Conservation (phyloP, 306 rosid genomes). For the Senna tora region DNA sequence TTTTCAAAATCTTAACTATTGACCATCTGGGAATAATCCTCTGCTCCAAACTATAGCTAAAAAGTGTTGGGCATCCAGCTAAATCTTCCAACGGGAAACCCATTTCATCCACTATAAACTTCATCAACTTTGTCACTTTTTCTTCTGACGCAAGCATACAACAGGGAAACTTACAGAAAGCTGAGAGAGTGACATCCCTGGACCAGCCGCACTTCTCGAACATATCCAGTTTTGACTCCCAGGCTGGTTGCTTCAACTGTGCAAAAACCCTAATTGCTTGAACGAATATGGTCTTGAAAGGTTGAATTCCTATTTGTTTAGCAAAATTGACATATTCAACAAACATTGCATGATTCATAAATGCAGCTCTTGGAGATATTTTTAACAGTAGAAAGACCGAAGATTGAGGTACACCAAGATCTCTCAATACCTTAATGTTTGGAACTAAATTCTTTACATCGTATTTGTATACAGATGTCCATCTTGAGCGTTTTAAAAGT, state of each 20-base stretch:
- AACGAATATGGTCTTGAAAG: too few relatives aligned
- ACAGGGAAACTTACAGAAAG: conserved; percentile 32
- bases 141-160: conserved; percentile 16
- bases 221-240: conserved; percentile 19
- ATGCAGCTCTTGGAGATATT: background rate
- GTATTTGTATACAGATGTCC: background rate
- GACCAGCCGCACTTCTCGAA: conserved; percentile 37
- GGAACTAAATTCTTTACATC: background rate
- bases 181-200: conserved; percentile 19
- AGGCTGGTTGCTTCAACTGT: too few relatives aligned
- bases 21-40: too few relatives aligned
- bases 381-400: background rate
- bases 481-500: background rate
- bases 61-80: conserved; percentile 3
- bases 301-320: background rate
- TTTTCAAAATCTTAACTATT: too few relatives aligned
- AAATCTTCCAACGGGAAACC: conserved; percentile 28
- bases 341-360: background rate
- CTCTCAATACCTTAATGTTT: background rate
- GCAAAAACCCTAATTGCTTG: too few relatives aligned
- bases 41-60: conserved; percentile 30
- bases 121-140: background rate
- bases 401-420: background rate
- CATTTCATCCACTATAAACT: conserved; percentile 31
- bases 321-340: background rate